Conservation (phyloP, 176 grass and related monocot species). For the Oryza glaberrima region DNA sequence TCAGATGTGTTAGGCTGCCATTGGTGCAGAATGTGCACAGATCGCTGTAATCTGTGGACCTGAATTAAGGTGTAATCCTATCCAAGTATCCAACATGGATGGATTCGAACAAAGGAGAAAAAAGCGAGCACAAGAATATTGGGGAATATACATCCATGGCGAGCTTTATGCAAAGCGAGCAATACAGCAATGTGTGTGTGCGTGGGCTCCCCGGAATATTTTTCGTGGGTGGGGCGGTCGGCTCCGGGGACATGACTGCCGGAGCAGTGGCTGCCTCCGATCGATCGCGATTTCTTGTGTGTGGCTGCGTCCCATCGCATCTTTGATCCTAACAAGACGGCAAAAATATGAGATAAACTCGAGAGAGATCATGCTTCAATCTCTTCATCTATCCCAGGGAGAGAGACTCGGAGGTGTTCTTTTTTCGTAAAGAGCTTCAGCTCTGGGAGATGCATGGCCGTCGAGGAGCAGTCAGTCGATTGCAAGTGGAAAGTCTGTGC, state of each 20-base stretch:
- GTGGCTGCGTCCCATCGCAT: slow-evolving; percentile 12
- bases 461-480: neutral
- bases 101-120: slow-evolving; percentile 39
- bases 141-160: neutral
- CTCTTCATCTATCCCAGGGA: neutral
- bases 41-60: neutral
- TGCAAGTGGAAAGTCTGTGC: neutral
- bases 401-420: neutral
- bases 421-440: neutral
- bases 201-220: slow-evolving; percentile 1
- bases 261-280: neutral
- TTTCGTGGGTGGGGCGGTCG: neutral
- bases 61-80: neutral
- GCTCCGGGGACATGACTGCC: slow-evolving; percentile 3
- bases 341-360: slow-evolving; percentile 14
- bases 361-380: neutral
- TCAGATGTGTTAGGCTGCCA: neutral
- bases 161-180: slow-evolving; percentile 17
- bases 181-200: neutral
- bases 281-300: too few relatives aligned
- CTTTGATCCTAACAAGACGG: neutral
- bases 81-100: slow-evolving; percentile 16
- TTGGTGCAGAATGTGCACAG: slow-evolving; percentile 4
- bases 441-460: slow-evolving; percentile 29
- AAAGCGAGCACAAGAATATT: slow-evolving; percentile 8